Evolutionary conservation across 2,329 filamentous ascomycete genomes (phyloP).

Genomic region (Aspergillus cejpii): DNA sequence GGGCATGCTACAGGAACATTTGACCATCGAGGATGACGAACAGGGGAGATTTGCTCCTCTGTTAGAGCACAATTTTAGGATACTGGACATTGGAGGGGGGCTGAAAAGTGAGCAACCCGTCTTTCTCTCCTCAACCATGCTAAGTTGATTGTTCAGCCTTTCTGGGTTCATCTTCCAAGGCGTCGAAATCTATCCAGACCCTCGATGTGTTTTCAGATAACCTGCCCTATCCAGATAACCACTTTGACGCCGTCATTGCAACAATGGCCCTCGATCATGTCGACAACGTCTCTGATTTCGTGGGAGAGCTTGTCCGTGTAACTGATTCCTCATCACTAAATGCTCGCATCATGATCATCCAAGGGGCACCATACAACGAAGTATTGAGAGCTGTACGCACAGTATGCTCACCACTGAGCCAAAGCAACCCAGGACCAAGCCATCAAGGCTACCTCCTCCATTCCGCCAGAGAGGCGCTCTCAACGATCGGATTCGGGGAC

Average conservation of each 20-base stretch:
- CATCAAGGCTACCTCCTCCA: slow-evolving; percentile 6
- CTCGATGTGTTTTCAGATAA: not conserved
- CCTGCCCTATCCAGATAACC: not conserved
- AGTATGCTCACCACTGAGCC: not conserved
- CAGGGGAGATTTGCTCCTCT: not conserved
- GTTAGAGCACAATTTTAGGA: not conserved
- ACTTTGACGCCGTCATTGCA: not conserved
- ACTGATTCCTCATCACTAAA: not conserved
- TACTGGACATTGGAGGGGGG: not conserved
- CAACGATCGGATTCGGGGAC: not conserved
- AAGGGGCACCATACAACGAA: slow-evolving; percentile 6
- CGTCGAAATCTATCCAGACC: not conserved
- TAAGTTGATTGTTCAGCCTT: not conserved
- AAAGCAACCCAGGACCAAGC: not conserved
- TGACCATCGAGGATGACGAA: not conserved
- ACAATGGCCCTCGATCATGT: not conserved
- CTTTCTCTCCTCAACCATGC: not conserved
- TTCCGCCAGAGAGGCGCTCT: not conserved
- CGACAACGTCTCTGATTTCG: not conserved
- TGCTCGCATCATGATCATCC: slow-evolving; percentile 1
- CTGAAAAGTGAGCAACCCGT: not conserved
- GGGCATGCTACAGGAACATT: not conserved
- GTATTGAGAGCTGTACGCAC: not conserved
- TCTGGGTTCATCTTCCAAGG: not conserved
- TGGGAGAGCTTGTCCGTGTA: not conserved